phyloP scores from a whole-genome alignment of 2,329 filamentous ascomycete genomes.

The Podosphaera fusca region DNA sequence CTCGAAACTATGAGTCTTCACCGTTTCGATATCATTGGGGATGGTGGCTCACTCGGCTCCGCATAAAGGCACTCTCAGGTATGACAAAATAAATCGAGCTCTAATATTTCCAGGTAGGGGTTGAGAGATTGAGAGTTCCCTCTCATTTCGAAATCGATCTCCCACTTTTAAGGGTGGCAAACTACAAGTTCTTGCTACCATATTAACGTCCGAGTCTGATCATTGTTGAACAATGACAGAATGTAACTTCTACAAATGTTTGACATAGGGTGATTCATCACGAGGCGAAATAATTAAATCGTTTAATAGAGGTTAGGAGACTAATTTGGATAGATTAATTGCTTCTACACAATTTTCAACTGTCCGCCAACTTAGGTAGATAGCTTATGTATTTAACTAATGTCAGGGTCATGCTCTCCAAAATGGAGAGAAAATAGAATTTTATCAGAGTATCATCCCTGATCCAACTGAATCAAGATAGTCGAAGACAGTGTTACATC shows the following conservation, averaged over 20 bases:
- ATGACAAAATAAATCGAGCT: too few species aligned
- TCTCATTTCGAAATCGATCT: too few species aligned
- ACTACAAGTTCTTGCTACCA: not conserved
- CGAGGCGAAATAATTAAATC: not conserved
- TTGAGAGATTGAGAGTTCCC: too few species aligned
- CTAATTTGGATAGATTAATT: not conserved
- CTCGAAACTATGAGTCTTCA: slow-evolving; percentile 13
- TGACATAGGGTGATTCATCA: not conserved
- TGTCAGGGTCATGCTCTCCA: too few species aligned
- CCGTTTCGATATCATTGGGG: slow-evolving; percentile 15
- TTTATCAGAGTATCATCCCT: too few species aligned
- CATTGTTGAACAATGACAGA: not conserved
- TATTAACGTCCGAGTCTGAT: not conserved
- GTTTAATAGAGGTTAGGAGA: not conserved
- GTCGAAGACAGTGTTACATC: too few species aligned
- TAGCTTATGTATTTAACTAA: not conserved
- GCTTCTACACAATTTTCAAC: not conserved
- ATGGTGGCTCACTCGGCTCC: too few species aligned
- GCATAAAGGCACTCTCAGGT: too few species aligned
- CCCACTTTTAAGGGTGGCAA: not conserved
- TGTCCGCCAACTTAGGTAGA: not conserved
- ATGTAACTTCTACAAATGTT: not conserved
- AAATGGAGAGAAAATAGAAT: too few species aligned
- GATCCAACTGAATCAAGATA: too few species aligned
- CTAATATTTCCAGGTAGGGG: too few species aligned